Conservation (phyloP, 345 rosid genomes). For the Populus ilicifolia region DNA sequence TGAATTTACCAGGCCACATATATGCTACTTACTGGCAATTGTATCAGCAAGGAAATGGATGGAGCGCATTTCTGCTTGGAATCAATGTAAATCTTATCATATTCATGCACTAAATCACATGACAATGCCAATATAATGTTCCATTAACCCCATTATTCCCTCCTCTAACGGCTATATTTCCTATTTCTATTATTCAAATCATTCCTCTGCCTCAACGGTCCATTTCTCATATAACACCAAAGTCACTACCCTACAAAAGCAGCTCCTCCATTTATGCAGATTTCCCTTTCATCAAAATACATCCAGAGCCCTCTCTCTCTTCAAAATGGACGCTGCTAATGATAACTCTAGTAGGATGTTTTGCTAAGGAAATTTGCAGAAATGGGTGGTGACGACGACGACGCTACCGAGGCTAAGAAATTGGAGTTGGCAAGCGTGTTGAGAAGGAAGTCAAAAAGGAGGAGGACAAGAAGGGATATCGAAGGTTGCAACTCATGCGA, state of each 20-base stretch:
- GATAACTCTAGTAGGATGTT: conserved; percentile 32
- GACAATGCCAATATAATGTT: conserved; percentile 13
- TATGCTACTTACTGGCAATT: background rate
- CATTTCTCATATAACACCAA: conserved; percentile 28
- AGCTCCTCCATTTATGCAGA: background rate
- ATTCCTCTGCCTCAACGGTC: conserved; percentile 54
- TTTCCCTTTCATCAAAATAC: background rate
- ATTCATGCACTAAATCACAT: background rate
- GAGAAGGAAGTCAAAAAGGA: conserved; percentile 13
- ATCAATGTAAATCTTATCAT: background rate
- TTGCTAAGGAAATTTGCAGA: conserved; percentile 80
- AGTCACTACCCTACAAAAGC: conserved; percentile 16
- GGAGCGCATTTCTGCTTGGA: background rate
- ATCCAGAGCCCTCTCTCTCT: background rate
- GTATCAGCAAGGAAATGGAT: background rate
- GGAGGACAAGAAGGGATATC: conserved; percentile 8
- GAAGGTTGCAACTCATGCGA: conserved; percentile 14
- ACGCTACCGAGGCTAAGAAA: conserved; percentile 8
- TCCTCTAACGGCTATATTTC: conserved; percentile 47
- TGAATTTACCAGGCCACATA: background rate
- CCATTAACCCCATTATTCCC: conserved; percentile 4
- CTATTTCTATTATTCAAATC: conserved; percentile 22
- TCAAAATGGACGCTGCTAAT: background rate
- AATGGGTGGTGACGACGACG: conserved; percentile 22
- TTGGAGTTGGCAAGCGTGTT: conserved; percentile 30